phyloP scores from a whole-genome alignment of 2,329 filamentous ascomycete species.

The Cladosporium sp. region DNA sequence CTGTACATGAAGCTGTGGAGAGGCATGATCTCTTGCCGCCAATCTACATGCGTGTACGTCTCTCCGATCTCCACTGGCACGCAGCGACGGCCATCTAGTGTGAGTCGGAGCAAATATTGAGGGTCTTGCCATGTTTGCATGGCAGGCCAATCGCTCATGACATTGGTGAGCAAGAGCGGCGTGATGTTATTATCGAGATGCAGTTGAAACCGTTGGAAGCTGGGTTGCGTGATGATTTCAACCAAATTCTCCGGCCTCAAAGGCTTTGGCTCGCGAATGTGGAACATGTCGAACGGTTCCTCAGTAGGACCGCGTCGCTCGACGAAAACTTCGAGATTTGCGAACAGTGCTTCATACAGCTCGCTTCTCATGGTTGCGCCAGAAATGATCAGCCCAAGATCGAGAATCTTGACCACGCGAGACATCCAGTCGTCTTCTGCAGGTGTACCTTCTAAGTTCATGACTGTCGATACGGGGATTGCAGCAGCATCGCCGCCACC shows the following conservation, averaged over 20 bases:
- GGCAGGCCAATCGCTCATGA: constrained; percentile 73
- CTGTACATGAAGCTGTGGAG: constrained; percentile 66
- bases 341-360: constrained; percentile 47
- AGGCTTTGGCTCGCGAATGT: constrained; percentile 9
- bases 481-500: not conserved
- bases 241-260: constrained; percentile 15
- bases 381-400: constrained; percentile 72
- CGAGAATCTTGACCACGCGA: constrained; percentile 61
- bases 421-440: constrained; percentile 45
- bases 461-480: too few relatives aligned
- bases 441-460: not conserved
- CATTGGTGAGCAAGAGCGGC: constrained; percentile 67
- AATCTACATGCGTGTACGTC: constrained; percentile 80
- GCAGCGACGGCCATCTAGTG: constrained; percentile 70
- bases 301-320: not conserved
- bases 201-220: constrained; percentile 26
- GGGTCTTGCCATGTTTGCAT: constrained; percentile 70
- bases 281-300: constrained; percentile 11
- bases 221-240: not conserved
- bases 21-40: constrained; percentile 75
- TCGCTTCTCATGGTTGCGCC: constrained; percentile 58
- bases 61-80: constrained; percentile 79
- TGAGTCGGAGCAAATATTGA: constrained; percentile 68
- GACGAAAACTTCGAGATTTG: constrained; percentile 40
- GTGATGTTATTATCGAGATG: constrained; percentile 22